Evolutionary conservation across 2,329 filamentous ascomycete species (phyloP).

Genomic region (Eutypella sp.): DNA sequence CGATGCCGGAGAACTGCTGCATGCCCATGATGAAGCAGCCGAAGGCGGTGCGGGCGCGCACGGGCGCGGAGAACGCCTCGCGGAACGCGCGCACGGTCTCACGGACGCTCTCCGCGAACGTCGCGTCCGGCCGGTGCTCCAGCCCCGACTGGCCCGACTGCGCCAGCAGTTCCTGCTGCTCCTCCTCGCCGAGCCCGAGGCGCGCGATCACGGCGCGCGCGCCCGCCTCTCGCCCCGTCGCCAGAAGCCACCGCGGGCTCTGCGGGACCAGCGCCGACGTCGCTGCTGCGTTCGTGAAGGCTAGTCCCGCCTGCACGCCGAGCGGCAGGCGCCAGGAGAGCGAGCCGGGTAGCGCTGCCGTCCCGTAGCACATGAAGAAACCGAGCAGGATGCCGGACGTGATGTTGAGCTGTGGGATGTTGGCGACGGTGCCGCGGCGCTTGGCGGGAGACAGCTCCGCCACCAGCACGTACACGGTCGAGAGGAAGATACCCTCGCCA

Average conservation of each 20-base stretch:
- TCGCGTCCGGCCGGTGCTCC: conserved; percentile 19
- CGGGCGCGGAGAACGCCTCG: conserved; percentile 28
- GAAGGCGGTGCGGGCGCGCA: conserved; percentile 40
- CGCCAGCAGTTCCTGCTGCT: conserved; percentile 34
- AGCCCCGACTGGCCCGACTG: conserved; percentile 13
- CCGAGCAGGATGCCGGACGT: conserved; percentile 45
- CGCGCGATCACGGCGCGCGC: conserved; percentile 33
- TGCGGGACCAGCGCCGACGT: conserved; percentile 33
- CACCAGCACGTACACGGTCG: conserved; percentile 47
- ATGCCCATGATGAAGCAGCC: conserved; percentile 53
- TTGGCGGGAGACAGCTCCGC: conserved; percentile 51
- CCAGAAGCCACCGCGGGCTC: conserved; percentile 52
- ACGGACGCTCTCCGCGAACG: conserved; percentile 19
- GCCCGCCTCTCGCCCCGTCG: conserved; percentile 32
- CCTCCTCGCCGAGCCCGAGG: conserved; percentile 37
- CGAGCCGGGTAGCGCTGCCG: conserved; percentile 34
- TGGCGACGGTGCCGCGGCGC: conserved; percentile 44
- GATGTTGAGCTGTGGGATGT: conserved; percentile 46
- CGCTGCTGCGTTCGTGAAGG: conserved; percentile 22
- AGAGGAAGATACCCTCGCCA: conserved; percentile 51
- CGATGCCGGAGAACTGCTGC: conserved; percentile 54
- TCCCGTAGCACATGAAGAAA: conserved; percentile 56
- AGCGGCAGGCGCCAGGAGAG: conserved; percentile 51
- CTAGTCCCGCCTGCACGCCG: conserved; percentile 29
- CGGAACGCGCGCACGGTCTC: conserved; percentile 25